phyloP scores from a whole-genome alignment of 345 rosid species.

The Populus simonii region DNA sequence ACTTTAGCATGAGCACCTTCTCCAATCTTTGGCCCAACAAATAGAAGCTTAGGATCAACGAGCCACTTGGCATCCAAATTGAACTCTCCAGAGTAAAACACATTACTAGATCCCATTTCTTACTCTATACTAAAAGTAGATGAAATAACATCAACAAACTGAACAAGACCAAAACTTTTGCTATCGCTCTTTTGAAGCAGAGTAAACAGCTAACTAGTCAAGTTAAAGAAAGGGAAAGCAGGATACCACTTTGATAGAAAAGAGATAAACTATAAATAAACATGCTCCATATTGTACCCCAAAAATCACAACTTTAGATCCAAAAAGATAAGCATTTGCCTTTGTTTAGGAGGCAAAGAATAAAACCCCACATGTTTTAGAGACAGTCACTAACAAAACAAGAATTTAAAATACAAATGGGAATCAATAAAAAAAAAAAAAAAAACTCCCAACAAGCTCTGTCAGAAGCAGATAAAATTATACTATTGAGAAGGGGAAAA shows the following conservation, averaged over 20 bases:
- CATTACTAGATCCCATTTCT: constrained; percentile 82
- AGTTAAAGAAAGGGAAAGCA: constrained; percentile 20
- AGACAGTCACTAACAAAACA: not conserved
- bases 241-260: constrained; percentile 8
- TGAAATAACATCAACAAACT: constrained; percentile 23
- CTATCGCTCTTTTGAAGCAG: constrained; percentile 25
- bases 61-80: constrained; percentile 82
- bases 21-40: constrained; percentile 96
- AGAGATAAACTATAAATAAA: constrained; percentile 5
- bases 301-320: constrained; percentile 34
- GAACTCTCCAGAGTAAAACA: constrained; percentile 54
- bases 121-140: constrained; percentile 3
- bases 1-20: constrained; percentile 99
- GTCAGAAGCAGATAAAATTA: constrained; percentile 1
- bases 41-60: constrained; percentile 82
- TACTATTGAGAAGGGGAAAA: not conserved
- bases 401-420: not conserved
- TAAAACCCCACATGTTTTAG: constrained; percentile 19
- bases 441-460: constrained; percentile 5
- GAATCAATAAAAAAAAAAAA: not conserved
- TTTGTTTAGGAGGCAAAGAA: constrained; percentile 21
- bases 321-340: constrained; percentile 29
- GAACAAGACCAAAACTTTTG: constrained; percentile 4
- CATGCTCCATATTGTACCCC: constrained; percentile 25
- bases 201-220: constrained; percentile 1